A percentile compares a stretch with the other conserved stretches of the same genome.
Conservation (phyloP, 441 rosid genomes). For the Isatis lusitanica region DNA sequence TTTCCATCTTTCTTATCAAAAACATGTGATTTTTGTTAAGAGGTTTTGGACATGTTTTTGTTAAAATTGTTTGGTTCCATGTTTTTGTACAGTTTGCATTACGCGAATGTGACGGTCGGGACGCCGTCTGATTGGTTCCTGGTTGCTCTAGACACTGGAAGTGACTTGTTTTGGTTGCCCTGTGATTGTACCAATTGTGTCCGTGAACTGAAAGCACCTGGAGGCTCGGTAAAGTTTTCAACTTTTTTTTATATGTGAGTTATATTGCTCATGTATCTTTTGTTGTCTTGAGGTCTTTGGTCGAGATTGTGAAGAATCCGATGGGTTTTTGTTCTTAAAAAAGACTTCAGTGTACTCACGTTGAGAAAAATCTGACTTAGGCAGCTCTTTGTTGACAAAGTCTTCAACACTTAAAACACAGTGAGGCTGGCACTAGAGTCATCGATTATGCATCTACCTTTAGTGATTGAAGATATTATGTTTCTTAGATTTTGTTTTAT, state of each 20-base stretch:
- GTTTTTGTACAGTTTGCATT: constrained; percentile 64
- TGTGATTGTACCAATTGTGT: constrained; percentile 79
- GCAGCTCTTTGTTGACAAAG: constrained; percentile 14
- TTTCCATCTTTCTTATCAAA: neutral
- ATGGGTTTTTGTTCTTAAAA: neutral
- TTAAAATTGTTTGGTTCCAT: neutral
- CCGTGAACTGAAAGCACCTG: constrained; percentile 28
- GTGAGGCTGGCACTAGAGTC: neutral
- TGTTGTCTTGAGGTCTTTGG: neutral
- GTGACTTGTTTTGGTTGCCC: constrained; percentile 96
- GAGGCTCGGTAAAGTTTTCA: constrained; percentile 29
- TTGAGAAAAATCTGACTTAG: neutral
- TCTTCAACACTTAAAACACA: neutral
- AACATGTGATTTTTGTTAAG: neutral
- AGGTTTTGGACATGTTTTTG: neutral
- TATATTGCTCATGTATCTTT: neutral
- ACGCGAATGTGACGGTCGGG: constrained; percentile 76
- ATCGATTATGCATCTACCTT: neutral
- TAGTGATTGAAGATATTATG: neutral
- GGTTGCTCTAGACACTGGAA: constrained; percentile 87
- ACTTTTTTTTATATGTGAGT: neutral
- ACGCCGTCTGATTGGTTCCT: constrained; percentile 75
- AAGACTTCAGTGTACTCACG: neutral
- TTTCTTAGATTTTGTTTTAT: too few relatives aligned
- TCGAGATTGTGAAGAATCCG: neutral